These are phyloP conservation scores for Rhizoclosmatium sp. DNA, from an alignment of 192 early-diverging fungal species.

Conservation along the genomic window DNA sequence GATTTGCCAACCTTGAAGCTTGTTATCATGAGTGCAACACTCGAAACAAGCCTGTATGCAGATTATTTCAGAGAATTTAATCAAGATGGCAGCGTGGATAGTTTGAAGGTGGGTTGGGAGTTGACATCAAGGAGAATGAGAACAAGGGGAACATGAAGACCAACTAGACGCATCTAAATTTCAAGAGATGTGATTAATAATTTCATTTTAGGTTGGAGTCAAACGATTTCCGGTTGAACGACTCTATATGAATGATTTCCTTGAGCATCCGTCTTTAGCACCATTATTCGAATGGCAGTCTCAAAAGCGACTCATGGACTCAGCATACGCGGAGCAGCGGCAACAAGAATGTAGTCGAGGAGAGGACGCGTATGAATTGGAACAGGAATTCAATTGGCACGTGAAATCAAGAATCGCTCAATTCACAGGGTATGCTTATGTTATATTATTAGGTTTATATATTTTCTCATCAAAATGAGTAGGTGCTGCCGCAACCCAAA, in stretches of 20 bases:
- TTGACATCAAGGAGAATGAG: too few species aligned
- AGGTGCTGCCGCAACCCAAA: neutral
- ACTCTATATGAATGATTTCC: neutral
- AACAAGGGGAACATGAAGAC: too few species aligned
- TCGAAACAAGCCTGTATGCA: neutral
- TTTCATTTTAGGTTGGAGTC: neutral
- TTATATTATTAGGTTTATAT: neutral
- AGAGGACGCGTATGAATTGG: neutral
- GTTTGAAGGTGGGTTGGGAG: too few species aligned
- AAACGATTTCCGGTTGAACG: slow-evolving; percentile 9
- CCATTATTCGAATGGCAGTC: slow-evolving; percentile 1
- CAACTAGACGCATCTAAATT: too few species aligned
- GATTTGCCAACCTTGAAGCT: neutral
- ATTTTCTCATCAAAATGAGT: neutral
- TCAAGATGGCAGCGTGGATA: neutral
- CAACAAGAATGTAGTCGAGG: neutral
- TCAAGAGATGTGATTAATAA: too few species aligned
- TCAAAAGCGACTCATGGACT: neutral
- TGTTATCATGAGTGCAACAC: slow-evolving; percentile 1
- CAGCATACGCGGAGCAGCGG: neutral
- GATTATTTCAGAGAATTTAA: slow-evolving; percentile 14
- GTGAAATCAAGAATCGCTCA: neutral
- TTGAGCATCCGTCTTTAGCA: too few species aligned
- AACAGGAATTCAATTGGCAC: neutral
- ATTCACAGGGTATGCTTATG: neutral